These are phyloP conservation scores for Rubia peregrina DNA, from an alignment of 305 asterid species.

Conservation along the genomic window DNA sequence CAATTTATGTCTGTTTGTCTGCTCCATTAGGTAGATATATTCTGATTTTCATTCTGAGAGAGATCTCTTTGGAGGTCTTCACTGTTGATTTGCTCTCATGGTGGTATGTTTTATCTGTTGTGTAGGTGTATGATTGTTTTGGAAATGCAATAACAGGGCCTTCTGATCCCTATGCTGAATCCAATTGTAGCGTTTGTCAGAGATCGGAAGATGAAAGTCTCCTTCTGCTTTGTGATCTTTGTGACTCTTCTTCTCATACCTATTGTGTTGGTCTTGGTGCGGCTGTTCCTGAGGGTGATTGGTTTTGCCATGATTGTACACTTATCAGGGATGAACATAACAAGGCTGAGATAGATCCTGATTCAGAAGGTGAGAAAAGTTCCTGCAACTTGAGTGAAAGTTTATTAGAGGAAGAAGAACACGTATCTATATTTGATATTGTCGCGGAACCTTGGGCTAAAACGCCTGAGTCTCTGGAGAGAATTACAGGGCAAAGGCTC, in stretches of 20 bases:
- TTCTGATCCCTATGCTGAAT: constrained; percentile 41
- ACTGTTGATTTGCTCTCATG: constrained; percentile 4
- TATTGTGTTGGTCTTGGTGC: constrained; percentile 63
- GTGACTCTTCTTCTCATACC: constrained; percentile 64
- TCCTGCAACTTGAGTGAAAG: constrained; percentile 6
- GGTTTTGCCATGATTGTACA: constrained; percentile 71
- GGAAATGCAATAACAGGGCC: constrained; percentile 51
- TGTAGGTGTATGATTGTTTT: constrained; percentile 39
- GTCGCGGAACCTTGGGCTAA: constrained; percentile 29
- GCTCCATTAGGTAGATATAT: background rate
- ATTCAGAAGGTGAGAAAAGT: constrained; percentile 22
- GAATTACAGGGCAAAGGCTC: background rate
- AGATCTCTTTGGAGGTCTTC: background rate
- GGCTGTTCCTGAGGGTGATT: constrained; percentile 71
- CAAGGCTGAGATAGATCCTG: constrained; percentile 27
- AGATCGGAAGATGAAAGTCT: constrained; percentile 39
- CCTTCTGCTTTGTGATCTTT: constrained; percentile 67
- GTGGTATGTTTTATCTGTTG: constrained; percentile 13
- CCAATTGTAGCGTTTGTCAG: constrained; percentile 44
- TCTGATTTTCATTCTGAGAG: background rate
- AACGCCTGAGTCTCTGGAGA: background rate
- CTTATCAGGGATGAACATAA: constrained; percentile 49
- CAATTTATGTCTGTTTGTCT: background rate
- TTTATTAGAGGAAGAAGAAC: constrained; percentile 16
- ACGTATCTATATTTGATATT: constrained; percentile 28